Conservation (phyloP, 768 basidiomycete species). For the Leccinum disarticulatum region DNA sequence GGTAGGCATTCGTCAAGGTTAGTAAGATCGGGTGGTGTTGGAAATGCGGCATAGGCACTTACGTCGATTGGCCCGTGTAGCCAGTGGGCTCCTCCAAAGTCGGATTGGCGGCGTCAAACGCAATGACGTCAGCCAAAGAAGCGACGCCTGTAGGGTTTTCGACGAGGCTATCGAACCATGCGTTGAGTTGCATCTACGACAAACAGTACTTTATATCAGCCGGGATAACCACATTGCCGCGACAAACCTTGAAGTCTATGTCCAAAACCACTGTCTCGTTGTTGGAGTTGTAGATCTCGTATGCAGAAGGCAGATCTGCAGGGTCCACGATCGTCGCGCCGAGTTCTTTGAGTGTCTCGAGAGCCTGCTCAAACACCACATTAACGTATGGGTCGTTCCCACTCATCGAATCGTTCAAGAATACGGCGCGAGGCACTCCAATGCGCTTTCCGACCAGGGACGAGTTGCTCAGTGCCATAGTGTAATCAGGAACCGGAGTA, state of each 20-base stretch:
- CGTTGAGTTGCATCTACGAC: constrained; percentile 50
- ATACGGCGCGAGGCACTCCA: constrained; percentile 47
- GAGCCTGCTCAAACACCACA: constrained; percentile 39
- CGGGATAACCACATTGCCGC: not conserved
- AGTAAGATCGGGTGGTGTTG: not conserved
- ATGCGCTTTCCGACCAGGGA: constrained; percentile 53
- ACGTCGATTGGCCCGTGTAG: constrained; percentile 37
- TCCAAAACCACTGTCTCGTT: constrained; percentile 57
- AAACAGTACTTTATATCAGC: not conserved
- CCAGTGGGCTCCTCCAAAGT: constrained; percentile 43
- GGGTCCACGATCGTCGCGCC: constrained; percentile 60
- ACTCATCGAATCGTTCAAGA: constrained; percentile 30
- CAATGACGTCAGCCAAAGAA: constrained; percentile 56
- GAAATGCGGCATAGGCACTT: constrained; percentile 23
- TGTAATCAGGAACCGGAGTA: constrained; percentile 51
- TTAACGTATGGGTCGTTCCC: constrained; percentile 31
- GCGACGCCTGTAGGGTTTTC: constrained; percentile 60
- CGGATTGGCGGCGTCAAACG: constrained; percentile 52
- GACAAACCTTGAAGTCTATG: constrained; percentile 57
- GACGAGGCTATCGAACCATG: constrained; percentile 45
- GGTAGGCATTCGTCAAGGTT: not conserved
- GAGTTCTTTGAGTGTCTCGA: constrained; percentile 38
- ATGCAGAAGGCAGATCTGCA: constrained; percentile 57
- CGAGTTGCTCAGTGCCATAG: constrained; percentile 46
- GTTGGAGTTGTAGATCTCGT: constrained; percentile 46